phyloP scores from a whole-genome alignment of 805 yeast species.

The Starmerella riodocensis region DNA sequence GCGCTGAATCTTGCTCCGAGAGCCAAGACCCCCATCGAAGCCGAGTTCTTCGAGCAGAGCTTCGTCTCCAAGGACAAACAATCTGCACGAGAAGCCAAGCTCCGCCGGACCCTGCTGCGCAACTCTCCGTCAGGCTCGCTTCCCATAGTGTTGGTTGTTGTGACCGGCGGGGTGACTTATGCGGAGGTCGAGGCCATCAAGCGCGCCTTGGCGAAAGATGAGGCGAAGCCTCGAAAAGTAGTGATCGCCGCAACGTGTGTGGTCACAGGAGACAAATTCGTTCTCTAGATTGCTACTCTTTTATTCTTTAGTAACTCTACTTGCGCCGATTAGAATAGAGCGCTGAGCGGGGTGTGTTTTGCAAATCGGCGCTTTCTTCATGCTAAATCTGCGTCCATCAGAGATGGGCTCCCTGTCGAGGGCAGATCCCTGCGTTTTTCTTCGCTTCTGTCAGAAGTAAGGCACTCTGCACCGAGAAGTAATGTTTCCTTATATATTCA shows the following conservation, averaged over 20 bases:
- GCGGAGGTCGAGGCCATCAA: conserved; percentile 68
- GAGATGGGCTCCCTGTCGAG: too few relatives aligned
- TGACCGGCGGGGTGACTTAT: conserved; percentile 77
- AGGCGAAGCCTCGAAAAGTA: not conserved
- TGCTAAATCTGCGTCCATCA: too few relatives aligned
- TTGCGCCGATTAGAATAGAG: too few relatives aligned
- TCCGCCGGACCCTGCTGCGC: conserved; percentile 25
- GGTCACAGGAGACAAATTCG: conserved; percentile 32
- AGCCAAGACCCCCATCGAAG: conserved; percentile 13
- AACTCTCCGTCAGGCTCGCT: conserved; percentile 20
- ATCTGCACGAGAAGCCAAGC: conserved; percentile 25
- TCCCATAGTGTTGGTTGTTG: conserved; percentile 35
- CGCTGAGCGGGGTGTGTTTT: too few relatives aligned
- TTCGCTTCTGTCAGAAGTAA: too few relatives aligned
- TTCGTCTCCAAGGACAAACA: conserved; percentile 7
- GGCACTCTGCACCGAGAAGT: too few relatives aligned
- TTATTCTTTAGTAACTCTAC: too few relatives aligned
- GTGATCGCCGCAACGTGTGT: conserved; percentile 15
- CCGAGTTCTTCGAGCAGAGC: conserved; percentile 7
- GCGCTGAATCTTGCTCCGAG: conserved; percentile 9
- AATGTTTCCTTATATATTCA: too few relatives aligned
- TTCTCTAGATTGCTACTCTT: too few relatives aligned
- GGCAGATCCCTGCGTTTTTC: too few relatives aligned
- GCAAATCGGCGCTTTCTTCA: too few relatives aligned
- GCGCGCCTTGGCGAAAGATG: conserved; percentile 32